These are phyloP conservation scores for Podospora conica DNA, from an alignment of 495 filamentous ascomycete species.

Conservation along the genomic window DNA sequence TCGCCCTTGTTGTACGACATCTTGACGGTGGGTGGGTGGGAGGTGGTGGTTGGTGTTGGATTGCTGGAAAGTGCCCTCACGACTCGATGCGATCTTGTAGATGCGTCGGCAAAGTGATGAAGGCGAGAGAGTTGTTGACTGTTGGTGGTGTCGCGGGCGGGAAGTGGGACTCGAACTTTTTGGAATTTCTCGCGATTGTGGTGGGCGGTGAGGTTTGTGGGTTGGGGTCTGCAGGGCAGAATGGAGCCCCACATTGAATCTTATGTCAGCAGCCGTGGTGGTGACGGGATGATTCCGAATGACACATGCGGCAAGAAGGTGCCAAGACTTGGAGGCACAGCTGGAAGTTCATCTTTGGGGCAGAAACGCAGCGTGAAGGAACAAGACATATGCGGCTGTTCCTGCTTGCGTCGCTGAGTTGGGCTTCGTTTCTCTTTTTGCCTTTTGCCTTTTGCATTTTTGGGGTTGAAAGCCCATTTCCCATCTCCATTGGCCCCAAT, in stretches of 20 bases:
- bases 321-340: slow-evolving; percentile 1
- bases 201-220: slow-evolving; percentile 9
- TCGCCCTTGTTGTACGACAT: slow-evolving; percentile 97
- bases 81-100: slow-evolving; percentile 56
- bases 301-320: slow-evolving; percentile 8
- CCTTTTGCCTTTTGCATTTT: neutral
- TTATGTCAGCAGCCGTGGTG: neutral
- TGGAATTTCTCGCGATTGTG: slow-evolving; percentile 3
- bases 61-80: slow-evolving; percentile 43
- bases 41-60: neutral
- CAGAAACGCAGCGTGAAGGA: neutral
- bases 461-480: neutral
- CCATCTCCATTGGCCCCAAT: neutral
- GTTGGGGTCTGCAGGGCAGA: slow-evolving; percentile 14
- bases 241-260: slow-evolving; percentile 8
- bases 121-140: slow-evolving; percentile 33
- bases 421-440: neutral
- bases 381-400: neutral
- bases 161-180: slow-evolving; percentile 14
- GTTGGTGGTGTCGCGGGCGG: slow-evolving; percentile 2
- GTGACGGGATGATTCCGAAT: neutral
- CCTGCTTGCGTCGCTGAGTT: neutral
- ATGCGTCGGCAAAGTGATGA: slow-evolving; percentile 70
- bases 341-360: slow-evolving; percentile 6
- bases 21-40: slow-evolving; percentile 36